Percentiles rank a stretch among this genome's conserved stretches.
These are phyloP conservation scores for Cladosporium austrohemisphaericum DNA, from an alignment of 2,329 filamentous ascomycete genomes.

Conservation along the genomic window DNA sequence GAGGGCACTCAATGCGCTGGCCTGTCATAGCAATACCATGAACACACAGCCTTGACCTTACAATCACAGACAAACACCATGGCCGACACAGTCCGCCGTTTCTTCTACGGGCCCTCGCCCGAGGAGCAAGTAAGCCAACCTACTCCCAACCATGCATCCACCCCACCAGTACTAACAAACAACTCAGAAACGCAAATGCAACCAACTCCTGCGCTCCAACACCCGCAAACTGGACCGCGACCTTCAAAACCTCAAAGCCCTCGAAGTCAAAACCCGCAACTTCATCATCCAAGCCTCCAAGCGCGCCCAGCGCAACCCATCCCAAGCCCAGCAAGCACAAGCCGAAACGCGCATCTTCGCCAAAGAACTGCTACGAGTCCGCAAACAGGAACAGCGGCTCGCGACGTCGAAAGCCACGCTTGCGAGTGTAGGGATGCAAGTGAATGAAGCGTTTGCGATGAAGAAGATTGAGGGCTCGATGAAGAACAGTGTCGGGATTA, in stretches of 20 bases:
- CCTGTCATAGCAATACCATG: background rate
- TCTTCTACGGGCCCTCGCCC: slow-evolving; percentile 90
- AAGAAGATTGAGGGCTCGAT: slow-evolving; percentile 95
- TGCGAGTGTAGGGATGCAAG: slow-evolving; percentile 91
- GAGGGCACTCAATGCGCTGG: background rate
- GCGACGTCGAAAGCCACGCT: slow-evolving; percentile 88
- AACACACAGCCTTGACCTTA: background rate
- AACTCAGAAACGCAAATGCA: slow-evolving; percentile 91
- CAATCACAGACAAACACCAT: slow-evolving; percentile 48
- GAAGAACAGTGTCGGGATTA: slow-evolving; percentile 79
- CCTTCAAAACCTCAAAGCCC: slow-evolving; percentile 70
- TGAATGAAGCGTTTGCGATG: slow-evolving; percentile 92
- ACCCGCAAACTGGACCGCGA: slow-evolving; percentile 93
- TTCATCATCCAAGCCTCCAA: slow-evolving; percentile 79
- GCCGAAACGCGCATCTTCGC: slow-evolving; percentile 86
- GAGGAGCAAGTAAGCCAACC: slow-evolving; percentile 71
- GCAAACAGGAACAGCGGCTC: slow-evolving; percentile 70
- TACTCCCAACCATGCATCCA: background rate
- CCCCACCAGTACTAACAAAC: slow-evolving; percentile 13
- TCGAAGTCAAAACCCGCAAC: slow-evolving; percentile 79
- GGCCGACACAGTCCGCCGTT: slow-evolving; percentile 73
- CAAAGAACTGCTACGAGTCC: slow-evolving; percentile 76
- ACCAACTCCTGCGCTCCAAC: slow-evolving; percentile 81
- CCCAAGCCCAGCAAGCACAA: slow-evolving; percentile 72
- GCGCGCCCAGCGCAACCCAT: slow-evolving; percentile 75